phyloP scores from a whole-genome alignment of 2,329 filamentous ascomycete species.

The Xylaria sp. region DNA sequence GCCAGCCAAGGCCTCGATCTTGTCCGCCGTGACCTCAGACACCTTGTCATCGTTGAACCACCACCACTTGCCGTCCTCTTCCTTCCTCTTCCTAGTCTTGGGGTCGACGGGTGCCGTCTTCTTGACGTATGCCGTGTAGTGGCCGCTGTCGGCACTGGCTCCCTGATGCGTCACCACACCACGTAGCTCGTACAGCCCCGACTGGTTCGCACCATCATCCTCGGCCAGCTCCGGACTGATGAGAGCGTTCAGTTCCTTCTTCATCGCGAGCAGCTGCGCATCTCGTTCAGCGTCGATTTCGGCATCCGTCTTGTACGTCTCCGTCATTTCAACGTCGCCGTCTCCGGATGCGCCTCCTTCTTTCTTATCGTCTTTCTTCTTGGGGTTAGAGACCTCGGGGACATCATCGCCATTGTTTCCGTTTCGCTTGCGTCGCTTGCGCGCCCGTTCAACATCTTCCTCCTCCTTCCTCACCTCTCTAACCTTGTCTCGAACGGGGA shows the following conservation, averaged over 20 bases:
- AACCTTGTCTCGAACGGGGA: conserved; percentile 95
- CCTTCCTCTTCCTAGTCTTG: conserved; percentile 75
- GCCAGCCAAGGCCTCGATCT: conserved; percentile 87
- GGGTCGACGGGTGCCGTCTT: conserved; percentile 77
- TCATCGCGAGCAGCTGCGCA: conserved; percentile 75
- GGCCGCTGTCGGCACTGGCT: conserved; percentile 93
- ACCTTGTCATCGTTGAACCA: conserved; percentile 99
- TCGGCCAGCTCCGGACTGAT: conserved; percentile 75
- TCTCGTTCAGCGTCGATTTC: conserved; percentile 87
- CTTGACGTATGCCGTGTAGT: conserved; percentile 98
- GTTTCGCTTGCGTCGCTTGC: conserved; percentile 84
- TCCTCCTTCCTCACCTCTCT: conserved; percentile 95
- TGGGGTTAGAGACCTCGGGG: conserved; percentile 55
- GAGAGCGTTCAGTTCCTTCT: conserved; percentile 84
- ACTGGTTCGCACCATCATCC: conserved; percentile 88
- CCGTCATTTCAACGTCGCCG: conserved; percentile 74
- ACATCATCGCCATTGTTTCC: conserved; percentile 54
- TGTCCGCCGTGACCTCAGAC: conserved; percentile 85
- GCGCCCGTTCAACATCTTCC: conserved; percentile 86
- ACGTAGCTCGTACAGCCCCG: conserved; percentile 91
- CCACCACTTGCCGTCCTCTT: conserved; percentile 97
- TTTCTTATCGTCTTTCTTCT: conserved; percentile 50
- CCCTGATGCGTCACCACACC: conserved; percentile 97
- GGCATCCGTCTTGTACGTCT: conserved; percentile 89
- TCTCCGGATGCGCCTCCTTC: conserved; percentile 53